Conservation (phyloP, 2,329 filamentous ascomycete species). For the Colletotrichum eleusines region DNA sequence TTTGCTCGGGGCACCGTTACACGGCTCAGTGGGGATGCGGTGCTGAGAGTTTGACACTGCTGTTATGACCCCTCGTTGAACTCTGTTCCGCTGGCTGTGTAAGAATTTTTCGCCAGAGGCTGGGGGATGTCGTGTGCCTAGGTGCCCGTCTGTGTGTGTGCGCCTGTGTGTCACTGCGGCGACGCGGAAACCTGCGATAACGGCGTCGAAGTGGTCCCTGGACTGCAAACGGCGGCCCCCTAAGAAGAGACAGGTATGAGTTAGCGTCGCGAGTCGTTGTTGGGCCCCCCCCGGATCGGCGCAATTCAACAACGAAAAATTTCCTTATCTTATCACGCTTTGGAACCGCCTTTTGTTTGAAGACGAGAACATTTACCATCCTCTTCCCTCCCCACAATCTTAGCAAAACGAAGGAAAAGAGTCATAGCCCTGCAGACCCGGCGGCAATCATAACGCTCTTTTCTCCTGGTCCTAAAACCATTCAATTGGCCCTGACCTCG, state of each 20-base stretch:
- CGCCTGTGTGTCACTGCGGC: constrained; percentile 32
- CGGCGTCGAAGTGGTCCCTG: constrained; percentile 37
- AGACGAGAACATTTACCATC: constrained; percentile 30
- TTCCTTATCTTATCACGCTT: constrained; percentile 43
- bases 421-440: constrained; percentile 38
- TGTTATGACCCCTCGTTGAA: constrained; percentile 21
- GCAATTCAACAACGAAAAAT: constrained; percentile 43
- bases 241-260: constrained; percentile 20
- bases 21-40: constrained; percentile 5
- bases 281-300: constrained; percentile 37
- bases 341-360: constrained; percentile 40
- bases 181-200: constrained; percentile 39
- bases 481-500: constrained; percentile 42
- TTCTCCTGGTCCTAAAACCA: constrained; percentile 40
- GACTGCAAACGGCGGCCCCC: constrained; percentile 21
- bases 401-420: constrained; percentile 38
- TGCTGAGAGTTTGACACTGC: constrained; percentile 24
- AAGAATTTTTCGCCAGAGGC: constrained; percentile 35
- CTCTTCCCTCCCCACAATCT: constrained; percentile 32
- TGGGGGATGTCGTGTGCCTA: constrained; percentile 9
- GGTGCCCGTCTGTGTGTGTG: constrained; percentile 11
- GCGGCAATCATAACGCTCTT: constrained; percentile 32
- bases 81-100: constrained; percentile 31
- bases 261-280: constrained; percentile 33
- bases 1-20: constrained; percentile 24